phyloP scores from a whole-genome alignment of 176 grass and related monocot species.

The Carex cristatella region DNA sequence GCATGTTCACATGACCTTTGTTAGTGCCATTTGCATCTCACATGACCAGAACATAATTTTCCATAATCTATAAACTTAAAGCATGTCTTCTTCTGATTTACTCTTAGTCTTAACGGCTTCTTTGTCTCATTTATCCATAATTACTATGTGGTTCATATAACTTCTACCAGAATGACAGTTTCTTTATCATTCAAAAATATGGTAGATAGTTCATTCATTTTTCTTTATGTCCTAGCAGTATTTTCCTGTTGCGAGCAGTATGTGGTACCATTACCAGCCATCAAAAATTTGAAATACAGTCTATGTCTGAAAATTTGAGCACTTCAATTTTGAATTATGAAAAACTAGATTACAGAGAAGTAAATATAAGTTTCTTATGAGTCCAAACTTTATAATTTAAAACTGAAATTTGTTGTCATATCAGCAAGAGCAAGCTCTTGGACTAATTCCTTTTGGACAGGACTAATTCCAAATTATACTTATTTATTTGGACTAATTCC shows the following conservation, averaged over 20 bases:
- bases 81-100: not conserved
- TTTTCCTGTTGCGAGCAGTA: not conserved
- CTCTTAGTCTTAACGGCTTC: not conserved
- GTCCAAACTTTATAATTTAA: not conserved
- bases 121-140: not conserved
- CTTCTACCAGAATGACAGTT: not conserved
- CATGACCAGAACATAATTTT: not conserved
- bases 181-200: not conserved
- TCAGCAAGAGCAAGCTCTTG: not conserved
- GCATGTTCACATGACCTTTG: not conserved
- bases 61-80: not conserved
- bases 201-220: not conserved
- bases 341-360: not conserved
- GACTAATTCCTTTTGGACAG: not conserved
- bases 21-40: not conserved
- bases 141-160: not conserved
- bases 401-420: not conserved
- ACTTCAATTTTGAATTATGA: not conserved
- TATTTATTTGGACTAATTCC: not conserved
- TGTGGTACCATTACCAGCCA: not conserved
- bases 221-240: not conserved
- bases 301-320: not conserved
- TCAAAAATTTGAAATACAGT: not conserved
- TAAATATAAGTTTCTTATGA: not conserved
- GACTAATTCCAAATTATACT: not conserved